These are phyloP conservation scores for Suillus bovinus DNA, from an alignment of 768 basidiomycete species.

Conservation along the genomic window DNA sequence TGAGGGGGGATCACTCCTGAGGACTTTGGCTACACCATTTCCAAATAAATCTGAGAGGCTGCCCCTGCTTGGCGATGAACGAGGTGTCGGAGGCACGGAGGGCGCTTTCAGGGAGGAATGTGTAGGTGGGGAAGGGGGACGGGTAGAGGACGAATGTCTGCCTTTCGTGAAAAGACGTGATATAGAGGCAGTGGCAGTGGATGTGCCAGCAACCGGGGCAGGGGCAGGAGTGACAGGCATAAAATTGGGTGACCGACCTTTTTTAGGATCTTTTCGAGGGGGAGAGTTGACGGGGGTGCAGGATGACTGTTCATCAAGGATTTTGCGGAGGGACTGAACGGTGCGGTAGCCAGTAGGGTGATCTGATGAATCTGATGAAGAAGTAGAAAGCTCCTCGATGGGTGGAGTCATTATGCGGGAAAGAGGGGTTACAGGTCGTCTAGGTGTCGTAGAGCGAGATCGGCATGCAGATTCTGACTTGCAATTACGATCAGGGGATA, in stretches of 20 bases:
- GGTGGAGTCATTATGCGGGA: conserved; percentile 54
- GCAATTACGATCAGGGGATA: conserved; percentile 19
- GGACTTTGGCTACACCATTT: conserved; percentile 28
- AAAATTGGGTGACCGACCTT: conserved; percentile 25
- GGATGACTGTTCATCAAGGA: conserved; percentile 54
- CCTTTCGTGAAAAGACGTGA: conserved; percentile 74
- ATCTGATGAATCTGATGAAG: conserved; percentile 55
- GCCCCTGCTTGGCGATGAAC: conserved; percentile 34
- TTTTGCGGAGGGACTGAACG: conserved; percentile 66
- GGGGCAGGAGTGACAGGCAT: conserved; percentile 48
- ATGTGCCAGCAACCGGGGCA: conserved; percentile 57
- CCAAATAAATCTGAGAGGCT: conserved; percentile 30
- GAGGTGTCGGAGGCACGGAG: conserved; percentile 37
- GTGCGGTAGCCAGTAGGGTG: conserved; percentile 57
- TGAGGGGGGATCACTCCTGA: conserved; percentile 47
- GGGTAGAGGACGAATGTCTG: conserved; percentile 59
- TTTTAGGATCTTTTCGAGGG: conserved; percentile 15
- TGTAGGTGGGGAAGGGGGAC: conserved; percentile 59
- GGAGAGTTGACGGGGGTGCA: conserved; percentile 26
- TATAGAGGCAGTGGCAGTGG: conserved; percentile 75
- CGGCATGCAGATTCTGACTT: conserved; percentile 13
- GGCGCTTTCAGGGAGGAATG: conserved; percentile 47
- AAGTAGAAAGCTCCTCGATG: conserved; percentile 52
- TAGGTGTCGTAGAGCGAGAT: conserved; percentile 35
- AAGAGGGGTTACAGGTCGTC: conserved; percentile 19